Conservation (phyloP, 2,329 filamentous ascomycete species). For the Clarireedia homoeocarpa region DNA sequence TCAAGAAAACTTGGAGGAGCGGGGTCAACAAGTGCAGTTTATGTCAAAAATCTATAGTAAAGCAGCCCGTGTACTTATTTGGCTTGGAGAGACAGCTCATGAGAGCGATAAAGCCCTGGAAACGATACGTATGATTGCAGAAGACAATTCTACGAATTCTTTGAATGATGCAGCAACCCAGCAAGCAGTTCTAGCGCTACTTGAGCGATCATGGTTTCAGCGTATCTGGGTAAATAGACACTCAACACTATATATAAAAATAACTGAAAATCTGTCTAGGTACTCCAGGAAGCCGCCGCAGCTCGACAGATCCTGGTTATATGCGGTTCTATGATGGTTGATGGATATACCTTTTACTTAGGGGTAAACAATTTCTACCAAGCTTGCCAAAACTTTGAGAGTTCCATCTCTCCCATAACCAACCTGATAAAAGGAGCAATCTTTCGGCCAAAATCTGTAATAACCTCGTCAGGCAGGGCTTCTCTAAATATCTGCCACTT, state of each 20-base stretch:
- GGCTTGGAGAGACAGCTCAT: not conserved
- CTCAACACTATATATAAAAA: no score
- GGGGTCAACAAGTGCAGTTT: not conserved
- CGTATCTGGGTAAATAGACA: not conserved
- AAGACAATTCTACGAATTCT: no score
- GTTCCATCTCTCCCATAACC: not conserved
- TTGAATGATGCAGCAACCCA: no score
- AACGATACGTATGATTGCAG: no score
- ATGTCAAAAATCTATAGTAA: not conserved
- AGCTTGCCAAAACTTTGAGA: not conserved
- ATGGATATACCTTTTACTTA: not conserved
- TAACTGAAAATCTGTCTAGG: not conserved
- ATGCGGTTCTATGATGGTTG: not conserved
- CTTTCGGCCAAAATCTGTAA: not conserved
- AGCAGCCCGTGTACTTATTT: not conserved
- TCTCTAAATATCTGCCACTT: not conserved
- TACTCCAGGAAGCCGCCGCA: not conserved
- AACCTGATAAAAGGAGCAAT: not conserved
- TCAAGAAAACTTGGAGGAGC: not conserved
- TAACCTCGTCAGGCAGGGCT: not conserved
- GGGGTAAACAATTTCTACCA: not conserved
- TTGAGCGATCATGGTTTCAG: conserved; percentile 11
- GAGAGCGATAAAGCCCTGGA: no score
- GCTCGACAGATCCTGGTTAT: no score
- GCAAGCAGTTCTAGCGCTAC: no score